These are phyloP conservation scores for Zea luxurians DNA, from an alignment of 176 grass and related monocot species.

Conservation along the genomic window DNA sequence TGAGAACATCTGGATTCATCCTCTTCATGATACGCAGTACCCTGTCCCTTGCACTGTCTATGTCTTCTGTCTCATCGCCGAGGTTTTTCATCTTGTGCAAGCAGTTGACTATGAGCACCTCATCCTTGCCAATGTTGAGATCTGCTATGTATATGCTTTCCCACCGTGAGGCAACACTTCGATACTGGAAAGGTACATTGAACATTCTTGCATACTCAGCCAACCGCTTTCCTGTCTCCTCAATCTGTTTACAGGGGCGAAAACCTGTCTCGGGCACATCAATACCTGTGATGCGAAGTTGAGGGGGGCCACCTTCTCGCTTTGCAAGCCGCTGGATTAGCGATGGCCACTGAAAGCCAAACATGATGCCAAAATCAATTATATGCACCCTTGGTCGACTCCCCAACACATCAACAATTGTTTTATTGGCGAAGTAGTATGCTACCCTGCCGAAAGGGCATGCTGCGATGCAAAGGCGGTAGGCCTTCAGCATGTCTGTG, in stretches of 20 bases:
- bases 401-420: constrained; percentile 47
- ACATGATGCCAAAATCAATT: constrained; percentile 55
- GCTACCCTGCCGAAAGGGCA: constrained; percentile 49
- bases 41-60: constrained; percentile 52
- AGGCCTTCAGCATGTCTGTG: constrained; percentile 46
- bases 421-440: constrained; percentile 55
- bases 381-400: constrained; percentile 50
- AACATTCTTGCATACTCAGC: constrained; percentile 66
- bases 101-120: constrained; percentile 59
- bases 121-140: constrained; percentile 57
- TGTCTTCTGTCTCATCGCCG: constrained; percentile 44
- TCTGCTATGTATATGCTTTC: constrained; percentile 49
- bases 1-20: constrained; percentile 58
- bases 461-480: constrained; percentile 39
- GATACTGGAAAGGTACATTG: constrained; percentile 55
- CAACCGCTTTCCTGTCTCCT: constrained; percentile 57
- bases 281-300: constrained; percentile 63
- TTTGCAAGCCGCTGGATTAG: constrained; percentile 52
- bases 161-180: constrained; percentile 56
- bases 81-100: constrained; percentile 44
- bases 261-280: constrained; percentile 52
- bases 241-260: constrained; percentile 46
- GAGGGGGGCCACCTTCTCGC: constrained; percentile 29
- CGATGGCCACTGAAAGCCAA: constrained; percentile 62
- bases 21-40: constrained; percentile 54